Conservation (phyloP, 805 yeast genomes). For the Nadsonia fulvescens region DNA sequence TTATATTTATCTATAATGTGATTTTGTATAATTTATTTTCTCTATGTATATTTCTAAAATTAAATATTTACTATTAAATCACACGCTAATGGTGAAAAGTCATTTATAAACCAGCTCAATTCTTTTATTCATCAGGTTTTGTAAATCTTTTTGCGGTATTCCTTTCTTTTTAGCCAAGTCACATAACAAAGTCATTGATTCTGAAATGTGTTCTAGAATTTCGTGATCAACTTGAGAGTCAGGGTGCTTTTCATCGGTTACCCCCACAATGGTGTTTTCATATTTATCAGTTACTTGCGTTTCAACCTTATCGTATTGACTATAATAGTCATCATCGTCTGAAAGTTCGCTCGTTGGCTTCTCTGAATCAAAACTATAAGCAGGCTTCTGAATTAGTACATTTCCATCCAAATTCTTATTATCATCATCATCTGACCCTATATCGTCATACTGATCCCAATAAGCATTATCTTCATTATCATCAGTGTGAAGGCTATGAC, state of each 20-base stretch:
- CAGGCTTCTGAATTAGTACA: no score
- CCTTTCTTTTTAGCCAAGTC: no score
- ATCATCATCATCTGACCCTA: constrained; percentile 8
- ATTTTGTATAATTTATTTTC: neutral
- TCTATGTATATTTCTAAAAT: neutral
- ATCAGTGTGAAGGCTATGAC: no score
- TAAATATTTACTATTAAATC: constrained; percentile 1
- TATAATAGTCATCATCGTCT: constrained; percentile 9
- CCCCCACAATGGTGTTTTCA: no score
- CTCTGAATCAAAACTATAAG: no score
- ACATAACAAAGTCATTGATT: neutral
- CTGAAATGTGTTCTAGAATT: neutral
- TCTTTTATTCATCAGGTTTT: no score
- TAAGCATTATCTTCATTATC: constrained; percentile 7
- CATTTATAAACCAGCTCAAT: no score
- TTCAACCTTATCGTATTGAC: constrained; percentile 9
- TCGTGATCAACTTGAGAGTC: constrained; percentile 11
- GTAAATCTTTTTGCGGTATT: no score
- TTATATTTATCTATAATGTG: constrained; percentile 1
- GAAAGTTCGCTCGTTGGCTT: no score
- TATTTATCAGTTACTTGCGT: constrained; percentile 9
- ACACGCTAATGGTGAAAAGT: neutral
- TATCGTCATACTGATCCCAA: constrained; percentile 8
- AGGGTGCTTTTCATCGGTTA: no score
- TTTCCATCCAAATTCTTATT: constrained; percentile 9